A percentile compares a stretch with the other conserved stretches of the same genome.
phyloP scores from a whole-genome alignment of 352 stramenopile genomes.

The Nothophytophthora sp. region DNA sequence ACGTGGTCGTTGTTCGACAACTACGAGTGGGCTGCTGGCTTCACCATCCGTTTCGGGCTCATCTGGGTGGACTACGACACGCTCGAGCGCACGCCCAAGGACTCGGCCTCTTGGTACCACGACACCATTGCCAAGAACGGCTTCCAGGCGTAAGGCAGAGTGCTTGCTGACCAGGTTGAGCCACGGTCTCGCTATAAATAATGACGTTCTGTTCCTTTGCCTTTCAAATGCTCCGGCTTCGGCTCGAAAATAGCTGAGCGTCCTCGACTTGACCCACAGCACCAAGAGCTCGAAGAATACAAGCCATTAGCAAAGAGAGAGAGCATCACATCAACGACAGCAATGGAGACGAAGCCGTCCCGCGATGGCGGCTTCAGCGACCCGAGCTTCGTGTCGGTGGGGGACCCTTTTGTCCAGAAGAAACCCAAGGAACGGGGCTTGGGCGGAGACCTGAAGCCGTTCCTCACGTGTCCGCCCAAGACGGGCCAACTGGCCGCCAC shows the following conservation, averaged over 20 bases:
- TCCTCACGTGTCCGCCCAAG: conserved; percentile 74
- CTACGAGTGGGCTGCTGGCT: conserved; percentile 89
- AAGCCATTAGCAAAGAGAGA: background rate
- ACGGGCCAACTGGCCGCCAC: conserved; percentile 58
- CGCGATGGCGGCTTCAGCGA: conserved; percentile 80
- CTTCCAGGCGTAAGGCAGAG: conserved; percentile 19
- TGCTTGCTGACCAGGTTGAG: background rate
- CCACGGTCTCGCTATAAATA: conserved; percentile 18
- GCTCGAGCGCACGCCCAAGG: conserved; percentile 61
- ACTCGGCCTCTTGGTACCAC: conserved; percentile 55
- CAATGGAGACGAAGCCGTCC: conserved; percentile 42
- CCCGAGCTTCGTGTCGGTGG: conserved; percentile 62
- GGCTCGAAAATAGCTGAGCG: conserved; percentile 19
- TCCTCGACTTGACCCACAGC: background rate
- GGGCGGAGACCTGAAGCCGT: conserved; percentile 62
- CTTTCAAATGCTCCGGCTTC: background rate
- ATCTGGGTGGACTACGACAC: conserved; percentile 64
- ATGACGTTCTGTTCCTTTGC: background rate
- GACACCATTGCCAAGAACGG: conserved; percentile 50
- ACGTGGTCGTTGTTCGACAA: conserved; percentile 93
- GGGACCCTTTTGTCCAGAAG: conserved; percentile 56
- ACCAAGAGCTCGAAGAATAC: background rate
- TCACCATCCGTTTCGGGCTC: conserved; percentile 57
- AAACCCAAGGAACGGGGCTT: conserved; percentile 52
- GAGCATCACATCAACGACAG: conserved; percentile 7